phyloP scores from a whole-genome alignment of 192 early-diverging fungal species.

The Umbelopsis ramanniana region DNA sequence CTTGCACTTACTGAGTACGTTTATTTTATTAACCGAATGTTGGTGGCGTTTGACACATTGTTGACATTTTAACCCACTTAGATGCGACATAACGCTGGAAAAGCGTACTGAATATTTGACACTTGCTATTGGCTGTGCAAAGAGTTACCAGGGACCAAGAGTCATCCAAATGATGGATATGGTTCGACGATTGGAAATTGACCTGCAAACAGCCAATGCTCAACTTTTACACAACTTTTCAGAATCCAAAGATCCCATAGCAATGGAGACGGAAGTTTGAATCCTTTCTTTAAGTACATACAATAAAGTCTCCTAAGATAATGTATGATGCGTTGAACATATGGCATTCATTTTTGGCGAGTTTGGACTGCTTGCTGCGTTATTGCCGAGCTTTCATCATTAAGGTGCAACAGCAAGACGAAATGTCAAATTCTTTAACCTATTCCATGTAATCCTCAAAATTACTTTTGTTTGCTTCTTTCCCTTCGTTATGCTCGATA shows the following conservation, averaged over 20 bases:
- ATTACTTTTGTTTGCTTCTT: too few relatives aligned
- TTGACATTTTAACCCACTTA: slow-evolving; percentile 44
- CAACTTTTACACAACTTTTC: slow-evolving; percentile 40
- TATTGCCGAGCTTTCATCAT: too few relatives aligned
- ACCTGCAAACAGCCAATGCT: slow-evolving; percentile 63
- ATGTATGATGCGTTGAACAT: not conserved
- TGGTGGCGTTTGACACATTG: too few relatives aligned
- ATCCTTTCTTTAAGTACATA: not conserved
- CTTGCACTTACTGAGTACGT: slow-evolving; percentile 33
- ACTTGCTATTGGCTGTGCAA: slow-evolving; percentile 64
- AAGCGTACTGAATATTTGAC: slow-evolving; percentile 66
- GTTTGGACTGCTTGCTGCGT: not conserved
- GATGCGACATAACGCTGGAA: slow-evolving; percentile 49
- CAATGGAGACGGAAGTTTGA: not conserved
- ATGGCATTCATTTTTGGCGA: not conserved
- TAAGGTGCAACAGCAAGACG: too few relatives aligned
- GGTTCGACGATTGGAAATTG: slow-evolving; percentile 58
- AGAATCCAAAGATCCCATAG: not conserved
- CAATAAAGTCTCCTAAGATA: not conserved
- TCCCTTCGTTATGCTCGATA: too few relatives aligned
- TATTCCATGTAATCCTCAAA: too few relatives aligned
- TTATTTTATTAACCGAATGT: not conserved
- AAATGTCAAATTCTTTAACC: too few relatives aligned
- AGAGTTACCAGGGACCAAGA: slow-evolving; percentile 57
- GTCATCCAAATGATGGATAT: slow-evolving; percentile 49